phyloP scores from a whole-genome alignment of 2,329 filamentous ascomycete species.

The Waltergamsia citrina region DNA sequence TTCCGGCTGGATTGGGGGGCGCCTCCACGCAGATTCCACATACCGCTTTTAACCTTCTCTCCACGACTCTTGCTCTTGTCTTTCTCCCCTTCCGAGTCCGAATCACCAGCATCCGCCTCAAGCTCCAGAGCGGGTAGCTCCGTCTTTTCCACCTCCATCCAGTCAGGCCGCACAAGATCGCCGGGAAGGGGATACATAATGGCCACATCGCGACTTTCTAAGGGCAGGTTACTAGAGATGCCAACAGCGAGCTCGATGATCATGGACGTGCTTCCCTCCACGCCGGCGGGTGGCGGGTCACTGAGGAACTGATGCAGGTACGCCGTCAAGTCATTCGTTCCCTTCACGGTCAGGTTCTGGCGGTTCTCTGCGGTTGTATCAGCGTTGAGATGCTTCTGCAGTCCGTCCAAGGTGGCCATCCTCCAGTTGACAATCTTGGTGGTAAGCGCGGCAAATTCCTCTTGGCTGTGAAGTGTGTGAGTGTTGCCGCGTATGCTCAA shows the following conservation, averaged over 20 bases:
- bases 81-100: conserved; percentile 30
- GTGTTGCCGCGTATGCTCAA: conserved; percentile 75
- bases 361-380: conserved; percentile 58
- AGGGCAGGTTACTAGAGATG: conserved; percentile 75
- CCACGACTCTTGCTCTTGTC: conserved; percentile 28
- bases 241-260: conserved; percentile 86
- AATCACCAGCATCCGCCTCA: conserved; percentile 29
- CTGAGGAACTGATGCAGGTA: conserved; percentile 65
- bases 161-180: conserved; percentile 54
- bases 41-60: conserved; percentile 39
- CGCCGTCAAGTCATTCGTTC: conserved; percentile 59
- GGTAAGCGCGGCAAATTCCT: conserved; percentile 82
- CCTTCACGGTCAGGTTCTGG: conserved; percentile 56
- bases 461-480: conserved; percentile 63
- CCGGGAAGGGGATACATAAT: conserved; percentile 81
- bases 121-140: conserved; percentile 52
- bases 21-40: conserved; percentile 14
- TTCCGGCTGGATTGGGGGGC: conserved; percentile 5
- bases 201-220: conserved; percentile 84
- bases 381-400: conserved; percentile 60
- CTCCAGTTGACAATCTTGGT: conserved; percentile 89
- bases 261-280: conserved; percentile 84
- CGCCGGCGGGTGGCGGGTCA: conserved; percentile 66
- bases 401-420: conserved; percentile 85
- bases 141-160: conserved; percentile 82